Evolutionary conservation across 75 land plant species (phyloP).

Genomic region (Pinus taeda): DNA sequence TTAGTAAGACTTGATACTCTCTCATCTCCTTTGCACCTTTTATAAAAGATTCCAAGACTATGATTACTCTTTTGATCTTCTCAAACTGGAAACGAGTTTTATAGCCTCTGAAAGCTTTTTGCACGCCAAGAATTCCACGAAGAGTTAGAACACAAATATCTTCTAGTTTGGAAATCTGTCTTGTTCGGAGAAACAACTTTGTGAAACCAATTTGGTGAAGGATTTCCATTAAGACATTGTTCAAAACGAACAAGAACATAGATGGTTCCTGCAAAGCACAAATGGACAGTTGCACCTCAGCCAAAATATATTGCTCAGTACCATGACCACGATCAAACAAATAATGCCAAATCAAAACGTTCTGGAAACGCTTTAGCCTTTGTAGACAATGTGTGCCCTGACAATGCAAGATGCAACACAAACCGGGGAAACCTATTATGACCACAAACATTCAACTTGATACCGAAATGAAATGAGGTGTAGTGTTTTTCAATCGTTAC

Average conservation of each 20-base stretch:
- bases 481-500: conserved; percentile 77
- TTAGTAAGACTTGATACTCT: conserved; percentile 21
- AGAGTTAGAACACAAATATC: conserved; percentile 47
- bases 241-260: too few relatives aligned
- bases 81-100: conserved; percentile 43
- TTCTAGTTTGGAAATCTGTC: conserved; percentile 85
- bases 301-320: too few relatives aligned
- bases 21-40: conserved; percentile 58
- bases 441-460: too few relatives aligned
- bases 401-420: too few relatives aligned
- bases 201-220: conserved; percentile 92
- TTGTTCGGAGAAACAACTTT: conserved; percentile 85
- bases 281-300: too few relatives aligned
- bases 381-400: too few relatives aligned
- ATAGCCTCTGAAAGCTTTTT: conserved; percentile 63
- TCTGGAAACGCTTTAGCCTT: too few relatives aligned
- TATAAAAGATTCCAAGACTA: conserved; percentile 59
- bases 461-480: conserved; percentile 71
- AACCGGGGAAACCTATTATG: too few relatives aligned
- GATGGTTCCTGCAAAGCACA: too few relatives aligned
- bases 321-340: too few relatives aligned
- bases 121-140: conserved; percentile 60
- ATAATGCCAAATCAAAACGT: too few relatives aligned
- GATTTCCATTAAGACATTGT: conserved; percentile 54
- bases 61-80: conserved; percentile 42